Evolutionary conservation across 331 rosid species (phyloP), one percentile per base, ranked within the genome.

Genomic region (Cucumis variabilis): DNA sequence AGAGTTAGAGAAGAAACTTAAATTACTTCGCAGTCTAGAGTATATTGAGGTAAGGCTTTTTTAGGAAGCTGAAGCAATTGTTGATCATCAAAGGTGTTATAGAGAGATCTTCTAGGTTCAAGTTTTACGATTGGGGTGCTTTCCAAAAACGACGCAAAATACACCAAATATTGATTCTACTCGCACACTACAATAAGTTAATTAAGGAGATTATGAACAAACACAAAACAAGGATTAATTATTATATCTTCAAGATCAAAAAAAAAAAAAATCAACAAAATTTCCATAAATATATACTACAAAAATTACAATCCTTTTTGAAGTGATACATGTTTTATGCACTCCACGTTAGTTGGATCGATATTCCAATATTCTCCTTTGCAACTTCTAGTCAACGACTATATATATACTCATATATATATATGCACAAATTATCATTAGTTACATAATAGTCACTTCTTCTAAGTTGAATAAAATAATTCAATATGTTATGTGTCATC

Each of bases 311-410:
- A 33, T 24, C 84, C 84, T 51, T 15, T 82, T 82, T 2, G 16
- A 0, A 82, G 0, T 4, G 11, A 0, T 2, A 9, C 3, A 62
- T 82, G 30, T 19, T 13, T 62, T 2, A 82, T 11, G 44, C 85
- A 82, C 85, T 58, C 55, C 10, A 33, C 50, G 23, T 63, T 55
- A 12, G 6, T 62, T 23, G 87, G 27, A 68, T 89, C 82, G 2
- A 85, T 80, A 13, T 83, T 11, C 3, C 6, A 48, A 62, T 89
- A 89, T 55, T 89, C 24, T 37, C 89, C 91, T 51, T 68, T 60
- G 83, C 91, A 87, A 46, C 41, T 77, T 6, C 20, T 84, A 73
- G 30, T 90, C 23, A 85, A 84, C 10, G 86, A n/a, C 87, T 90
- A 68, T 58, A n/a, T n/a, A n/a, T n/a, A n/a, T n/a, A n/a, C n/a